Base-by-base conservation (phyloP, 139 green algal genomes). In the Chlamydomonas asymmetrica region DNA sequence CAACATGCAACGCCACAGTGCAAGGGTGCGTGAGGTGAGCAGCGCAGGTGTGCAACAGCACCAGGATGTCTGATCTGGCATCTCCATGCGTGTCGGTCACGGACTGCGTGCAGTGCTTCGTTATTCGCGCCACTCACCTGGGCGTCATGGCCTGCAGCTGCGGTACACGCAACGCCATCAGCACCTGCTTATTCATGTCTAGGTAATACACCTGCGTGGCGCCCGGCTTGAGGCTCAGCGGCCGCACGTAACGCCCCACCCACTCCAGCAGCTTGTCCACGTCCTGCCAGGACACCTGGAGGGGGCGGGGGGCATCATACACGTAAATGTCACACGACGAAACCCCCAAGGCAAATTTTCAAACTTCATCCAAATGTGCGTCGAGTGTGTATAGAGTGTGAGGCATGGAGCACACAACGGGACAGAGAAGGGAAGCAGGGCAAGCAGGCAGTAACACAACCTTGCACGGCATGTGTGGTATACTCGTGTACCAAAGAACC, bases 121-220 rank as follows among this genome's bases (percentile, higher is more conserved):
- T n/a, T n/a, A n/a, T n/a, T n/a, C n/a, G n/a, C n/a, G n/a, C n/a
- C 63, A 40, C 70, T 1, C 27, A 75, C 75, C 57, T 75, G 10
- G 50, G 32, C 35, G 74, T 76, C 4, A 73, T 45, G 68, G 93
- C 75, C 35, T 77, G 69, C 29, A 91, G 82, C 32, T 87, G 78
- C 43, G 88, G 87, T 52, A 92, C 84, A 0, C 65, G 78, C 6
- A 87, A 62, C 59, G 90, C 80, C 45, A 91, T 39, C 57, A 90
- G 76, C 41, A 89, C 77, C n/a, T 89, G 81, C 57, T 85, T 74
- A 10, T 66, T 63, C 79, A 93, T 66, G 83, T 93, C 74, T 48
- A 86, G 73, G 63, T 92, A 90, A 34, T 89, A 65, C 50, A 66
- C 39, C 85, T 90, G 78, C 59, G 65, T 75, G 43, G 22, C 34